Evolutionary conservation across 495 filamentous ascomycete species (phyloP), one percentile per base, ranked within the genome.

Genomic region (Baudoinia panamericana): DNA sequence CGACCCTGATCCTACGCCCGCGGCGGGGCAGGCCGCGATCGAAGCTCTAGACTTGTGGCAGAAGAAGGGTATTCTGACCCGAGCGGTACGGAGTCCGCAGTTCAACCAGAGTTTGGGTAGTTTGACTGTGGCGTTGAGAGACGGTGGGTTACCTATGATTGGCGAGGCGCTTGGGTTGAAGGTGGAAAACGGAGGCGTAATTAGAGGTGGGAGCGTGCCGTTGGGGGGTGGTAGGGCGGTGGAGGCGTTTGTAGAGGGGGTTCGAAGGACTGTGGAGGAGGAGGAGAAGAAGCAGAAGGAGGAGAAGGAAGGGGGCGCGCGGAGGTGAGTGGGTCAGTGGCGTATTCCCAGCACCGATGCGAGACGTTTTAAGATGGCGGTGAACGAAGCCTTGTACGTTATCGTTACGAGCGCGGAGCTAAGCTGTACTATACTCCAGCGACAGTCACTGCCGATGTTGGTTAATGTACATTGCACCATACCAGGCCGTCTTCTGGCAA

Each of bases 71-170:
- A 75, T 95, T 2, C 57, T 99, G 16, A 73, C 73, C 58, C 78
- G 76, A 49, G 85, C 95, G 12, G 63, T 96, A n/a, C 75, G 80
- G 37, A 86, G 80, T 48, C 90, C 90, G 23, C 90, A 96, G 51
- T 86, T 99, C 53, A 70, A 69, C 37, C 90, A 99, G 56, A 88
- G 84, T 50, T 59, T 93, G 24, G 71, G 75, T 0, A 86, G 81
- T 51, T 62, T 96, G 45, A 93, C 86, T 1, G 70, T 81, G 55
- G 90, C 90, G 17, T 67, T 99, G 31, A 65, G 88, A 41, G 88
- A 99, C 53, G 90, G 90, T n/a, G 90, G 84, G 0, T 62, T 99
- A 35, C 83, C 86, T 10, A 88, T 73, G 49, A 79, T 99, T 41
- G 80, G 84, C 16, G 84, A 93, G 47, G 86, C 86, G 17, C 60